Base-by-base conservation (phyloP, 2,329 filamentous ascomycete species). In the Leptographium wingfieldii region DNA sequence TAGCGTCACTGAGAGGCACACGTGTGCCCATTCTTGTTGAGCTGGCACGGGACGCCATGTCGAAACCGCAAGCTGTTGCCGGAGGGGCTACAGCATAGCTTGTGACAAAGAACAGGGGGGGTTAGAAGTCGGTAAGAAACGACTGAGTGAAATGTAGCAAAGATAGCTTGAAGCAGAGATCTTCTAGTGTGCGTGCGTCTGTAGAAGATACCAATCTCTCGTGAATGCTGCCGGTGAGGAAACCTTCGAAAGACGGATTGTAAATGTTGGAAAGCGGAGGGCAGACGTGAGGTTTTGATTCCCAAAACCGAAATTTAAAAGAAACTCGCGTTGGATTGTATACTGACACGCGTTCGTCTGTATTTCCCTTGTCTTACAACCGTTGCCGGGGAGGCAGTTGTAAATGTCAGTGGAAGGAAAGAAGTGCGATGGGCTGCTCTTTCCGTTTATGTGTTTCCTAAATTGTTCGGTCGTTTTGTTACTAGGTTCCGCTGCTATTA, bases 1-100 rank as follows among this genome's bases (percentile, higher is more conserved):
- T 68, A 59, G 66, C 67, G 57, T 70, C 69, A 27, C 65, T 62
- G 43, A 70, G 62, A 11, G 69, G 69, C 57, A 69, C 66, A n/a
- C 69, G 68, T 40, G 58, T 27, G 48, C 59, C 61, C 10, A 63
- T 53, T 7, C 62, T 54, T n/a, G 62, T 60, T 29, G 64, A 55
- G 51, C 60, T 61, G 55, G 29, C 59, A 46, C 59, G 65, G 46
- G 64, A 61, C 38, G 69, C 66, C 69, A 70, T 70, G 61, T 35
- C 49, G 51, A 54, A 46, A 29, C 56, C 53, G 49, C 35, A 51
- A 48, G 53, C 40, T n/a, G 35, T 14, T 4, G 49, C 46, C 25
- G 10, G 33, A 46, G 19, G 19, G 43, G 19, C 19, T 60, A 59
- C 55, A 16, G 57, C 62, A 64, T 62, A 54, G 19, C 63, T 57